phyloP scores from a whole-genome alignment of 768 basidiomycete species.

The Suillus lakei region DNA sequence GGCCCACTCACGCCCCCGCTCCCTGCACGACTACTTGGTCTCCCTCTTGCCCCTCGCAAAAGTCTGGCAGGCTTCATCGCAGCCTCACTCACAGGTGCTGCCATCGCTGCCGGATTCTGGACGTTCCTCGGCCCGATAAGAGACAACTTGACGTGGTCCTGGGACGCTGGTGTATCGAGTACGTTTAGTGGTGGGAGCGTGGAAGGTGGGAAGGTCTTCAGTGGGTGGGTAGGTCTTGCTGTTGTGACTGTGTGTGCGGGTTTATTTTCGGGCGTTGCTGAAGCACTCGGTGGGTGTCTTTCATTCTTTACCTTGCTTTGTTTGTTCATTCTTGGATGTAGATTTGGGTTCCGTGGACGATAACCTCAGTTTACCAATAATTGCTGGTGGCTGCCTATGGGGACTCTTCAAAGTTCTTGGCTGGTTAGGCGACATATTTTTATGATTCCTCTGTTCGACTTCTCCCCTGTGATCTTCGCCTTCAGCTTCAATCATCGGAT shows the following conservation, averaged over 20 bases:
- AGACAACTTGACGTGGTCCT: conserved; percentile 55
- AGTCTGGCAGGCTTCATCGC: conserved; percentile 85
- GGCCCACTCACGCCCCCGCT: conserved; percentile 70
- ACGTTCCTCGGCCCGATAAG: conserved; percentile 57
- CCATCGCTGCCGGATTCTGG: conserved; percentile 77
- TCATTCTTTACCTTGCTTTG: conserved; percentile 4
- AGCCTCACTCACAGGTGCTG: conserved; percentile 72
- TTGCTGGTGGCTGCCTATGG: conserved; percentile 78
- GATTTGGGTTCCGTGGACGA: conserved; percentile 88
- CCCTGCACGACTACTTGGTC: conserved; percentile 51
- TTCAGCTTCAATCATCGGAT: neutral
- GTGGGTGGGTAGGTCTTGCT: conserved; percentile 50
- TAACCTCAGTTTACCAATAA: conserved; percentile 87
- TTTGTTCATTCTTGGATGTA: conserved; percentile 33
- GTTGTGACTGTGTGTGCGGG: conserved; percentile 69
- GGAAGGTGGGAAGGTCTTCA: conserved; percentile 17
- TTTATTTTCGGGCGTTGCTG: conserved; percentile 82
- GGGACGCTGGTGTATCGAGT: conserved; percentile 53
- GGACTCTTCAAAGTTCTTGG: conserved; percentile 50
- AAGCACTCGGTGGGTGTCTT: conserved; percentile 76
- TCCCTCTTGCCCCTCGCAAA: conserved; percentile 83
- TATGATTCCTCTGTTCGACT: conserved; percentile 8
- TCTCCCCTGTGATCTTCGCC: neutral
- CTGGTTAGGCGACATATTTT: conserved; percentile 33
- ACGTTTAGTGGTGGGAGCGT: conserved; percentile 21